Evolutionary conservation across 495 filamentous ascomycete genomes (phyloP).

Genomic region (Hypoxylon perforatum): DNA sequence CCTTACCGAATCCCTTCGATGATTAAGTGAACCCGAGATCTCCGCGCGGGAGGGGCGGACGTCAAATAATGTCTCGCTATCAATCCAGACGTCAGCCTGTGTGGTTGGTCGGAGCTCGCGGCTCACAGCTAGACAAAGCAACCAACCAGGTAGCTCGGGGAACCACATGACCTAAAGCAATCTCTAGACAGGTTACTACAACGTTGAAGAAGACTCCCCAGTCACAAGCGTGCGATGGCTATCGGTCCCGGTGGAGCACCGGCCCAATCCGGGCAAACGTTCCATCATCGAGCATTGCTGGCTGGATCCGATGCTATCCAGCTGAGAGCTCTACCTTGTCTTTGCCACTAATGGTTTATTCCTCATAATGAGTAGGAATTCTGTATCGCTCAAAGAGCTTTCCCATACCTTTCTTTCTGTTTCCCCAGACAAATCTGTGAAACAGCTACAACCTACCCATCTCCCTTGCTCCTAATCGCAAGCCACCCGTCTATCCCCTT

Average conservation of each 20-base stretch:
- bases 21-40: slow-evolving; percentile 43
- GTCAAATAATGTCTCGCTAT: slow-evolving; percentile 25
- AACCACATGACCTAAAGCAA: slow-evolving; percentile 45
- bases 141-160: slow-evolving; percentile 43
- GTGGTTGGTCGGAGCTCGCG: slow-evolving; percentile 37
- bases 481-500: slow-evolving; percentile 17
- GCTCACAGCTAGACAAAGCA: slow-evolving; percentile 29
- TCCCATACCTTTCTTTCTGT: slow-evolving; percentile 16
- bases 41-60: slow-evolving; percentile 38
- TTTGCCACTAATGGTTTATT: slow-evolving; percentile 33
- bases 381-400: slow-evolving; percentile 20
- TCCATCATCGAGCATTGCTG: slow-evolving; percentile 35
- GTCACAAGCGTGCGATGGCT: slow-evolving; percentile 36
- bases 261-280: slow-evolving; percentile 44
- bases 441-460: slow-evolving; percentile 20
- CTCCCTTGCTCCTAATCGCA: slow-evolving; percentile 18
- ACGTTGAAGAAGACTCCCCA: slow-evolving; percentile 43
- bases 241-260: slow-evolving; percentile 38
- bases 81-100: slow-evolving; percentile 6
- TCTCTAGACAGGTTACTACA: slow-evolving; percentile 46
- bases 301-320: slow-evolving; percentile 33
- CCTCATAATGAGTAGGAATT: slow-evolving; percentile 44
- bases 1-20: slow-evolving; percentile 30
- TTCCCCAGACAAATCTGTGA: slow-evolving; percentile 25
- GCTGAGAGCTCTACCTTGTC: slow-evolving; percentile 22